phyloP scores from a whole-genome alignment of 768 basidiomycete species.

The Boletus vermiculosoides region DNA sequence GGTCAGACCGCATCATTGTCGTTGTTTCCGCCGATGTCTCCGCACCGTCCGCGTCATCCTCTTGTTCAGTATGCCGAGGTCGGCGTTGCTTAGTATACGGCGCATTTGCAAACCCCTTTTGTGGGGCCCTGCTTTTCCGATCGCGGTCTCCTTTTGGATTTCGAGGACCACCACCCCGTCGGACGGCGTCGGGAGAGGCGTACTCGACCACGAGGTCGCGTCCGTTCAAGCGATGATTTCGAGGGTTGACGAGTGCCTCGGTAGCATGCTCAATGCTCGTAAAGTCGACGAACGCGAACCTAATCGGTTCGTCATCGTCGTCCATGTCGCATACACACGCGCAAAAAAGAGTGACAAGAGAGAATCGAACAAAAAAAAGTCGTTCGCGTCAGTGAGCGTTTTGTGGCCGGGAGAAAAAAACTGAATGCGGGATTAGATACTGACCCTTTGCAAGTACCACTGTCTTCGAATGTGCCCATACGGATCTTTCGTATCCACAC shows the following conservation, averaged over 20 bases:
- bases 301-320: slow-evolving; percentile 29
- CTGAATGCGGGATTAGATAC: slow-evolving; percentile 23
- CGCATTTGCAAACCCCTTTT: not conserved
- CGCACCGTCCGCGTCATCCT: slow-evolving; percentile 4
- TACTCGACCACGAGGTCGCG: slow-evolving; percentile 85
- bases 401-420: not conserved
- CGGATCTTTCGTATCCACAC: slow-evolving; percentile 78
- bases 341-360: not conserved
- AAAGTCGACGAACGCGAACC: slow-evolving; percentile 96
- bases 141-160: slow-evolving; percentile 24
- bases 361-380: not conserved
- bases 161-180: slow-evolving; percentile 59
- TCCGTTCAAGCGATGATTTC: slow-evolving; percentile 82
- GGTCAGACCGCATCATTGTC: not conserved
- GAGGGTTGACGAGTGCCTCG: slow-evolving; percentile 72
- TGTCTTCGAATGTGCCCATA: slow-evolving; percentile 96
- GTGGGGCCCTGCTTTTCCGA: slow-evolving; percentile 7
- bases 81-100: slow-evolving; percentile 5
- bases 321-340: not conserved
- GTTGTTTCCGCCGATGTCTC: not conserved
- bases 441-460: slow-evolving; percentile 93
- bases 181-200: slow-evolving; percentile 85
- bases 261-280: slow-evolving; percentile 76
- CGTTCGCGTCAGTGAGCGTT: not conserved
- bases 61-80: slow-evolving; percentile 3